These are phyloP conservation scores for Elasticomyces elasticus DNA, from an alignment of 495 filamentous ascomycete genomes.

Conservation along the genomic window DNA sequence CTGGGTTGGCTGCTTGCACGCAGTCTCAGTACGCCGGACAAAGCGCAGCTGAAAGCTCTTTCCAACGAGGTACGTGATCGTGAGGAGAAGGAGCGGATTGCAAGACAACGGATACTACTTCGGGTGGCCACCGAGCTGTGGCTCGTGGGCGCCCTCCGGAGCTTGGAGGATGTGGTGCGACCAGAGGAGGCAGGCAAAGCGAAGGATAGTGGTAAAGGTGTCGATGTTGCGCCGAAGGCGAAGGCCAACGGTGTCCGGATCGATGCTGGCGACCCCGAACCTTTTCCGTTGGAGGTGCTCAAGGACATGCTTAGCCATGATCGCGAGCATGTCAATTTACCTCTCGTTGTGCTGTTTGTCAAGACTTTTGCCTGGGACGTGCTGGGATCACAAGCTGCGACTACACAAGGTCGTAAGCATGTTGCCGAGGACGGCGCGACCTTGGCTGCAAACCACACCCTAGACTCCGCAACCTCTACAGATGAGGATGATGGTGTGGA, in stretches of 20 bases:
- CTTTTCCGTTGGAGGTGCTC: conserved; percentile 89
- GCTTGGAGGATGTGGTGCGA: conserved; percentile 75
- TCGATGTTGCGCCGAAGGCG: conserved; percentile 42
- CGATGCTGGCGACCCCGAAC: conserved; percentile 45
- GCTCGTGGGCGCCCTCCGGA: conserved; percentile 80
- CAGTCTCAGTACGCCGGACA: conserved; percentile 86
- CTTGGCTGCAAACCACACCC: conserved; percentile 39
- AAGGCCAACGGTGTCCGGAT: conserved; percentile 37
- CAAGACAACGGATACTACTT: conserved; percentile 75
- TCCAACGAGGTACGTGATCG: conserved; percentile 75
- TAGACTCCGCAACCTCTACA: conserved; percentile 39
- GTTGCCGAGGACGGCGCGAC: conserved; percentile 76
- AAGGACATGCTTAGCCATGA: conserved; percentile 94
- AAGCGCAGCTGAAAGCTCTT: conserved; percentile 67
- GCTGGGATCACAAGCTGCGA: conserved; percentile 60
- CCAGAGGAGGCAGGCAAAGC: conserved; percentile 67
- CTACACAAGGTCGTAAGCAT: conserved; percentile 66
- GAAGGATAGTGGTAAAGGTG: conserved; percentile 44
- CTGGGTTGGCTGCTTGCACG: conserved; percentile 89
- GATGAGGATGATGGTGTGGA: conserved; percentile 34
- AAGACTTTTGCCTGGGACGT: conserved; percentile 96
- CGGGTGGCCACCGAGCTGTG: conserved; percentile 91
- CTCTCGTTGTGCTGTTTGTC: conserved; percentile 84
- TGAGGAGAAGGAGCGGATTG: conserved; percentile 88
- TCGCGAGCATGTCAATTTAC: conserved; percentile 81